Base-by-base conservation (phyloP, 257 asterid species). In the Solanum pinnatisectum region DNA sequence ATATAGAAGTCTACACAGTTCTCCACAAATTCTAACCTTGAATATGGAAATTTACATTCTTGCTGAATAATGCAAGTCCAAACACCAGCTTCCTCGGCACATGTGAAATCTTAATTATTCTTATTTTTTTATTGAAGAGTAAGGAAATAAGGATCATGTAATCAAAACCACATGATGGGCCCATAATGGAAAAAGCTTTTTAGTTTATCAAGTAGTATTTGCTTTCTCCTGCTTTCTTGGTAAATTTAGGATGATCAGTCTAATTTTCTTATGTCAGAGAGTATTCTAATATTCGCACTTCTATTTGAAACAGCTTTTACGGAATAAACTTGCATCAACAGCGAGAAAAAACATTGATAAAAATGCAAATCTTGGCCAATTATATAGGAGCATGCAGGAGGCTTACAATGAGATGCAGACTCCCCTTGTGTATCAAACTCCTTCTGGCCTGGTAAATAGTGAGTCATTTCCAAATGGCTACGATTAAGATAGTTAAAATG, bases 371-470 rank as follows among this genome's bases (percentile, higher is more conserved):
- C 93, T 95, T 36, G 93, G 98, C 49, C 98, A 97, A 93, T 65
- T 97, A 83, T 97, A 95, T 87, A 85, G 91, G 84, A 95, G 92
- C 90, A 97, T 97, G 98, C 95, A 93, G 88, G 93, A 95, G 30
- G 99, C 98, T 46, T 95, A 96, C 90, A 89, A 93, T 20, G 93
- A 89, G 88, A 96, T 96, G 98, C 99, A 96, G 92, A 95, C 99
- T 44, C 99, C 99, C 27, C 98, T 95, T 8, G 97, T 93, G 83
- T 93, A 92, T 85, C 99, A 95, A 93, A 89, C 94, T 89, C 98
- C 99, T 12, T 78, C 98, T 68, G 90, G 95, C 86, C 84, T 93
- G 94, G 99, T 96, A 93, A 37, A 88, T 56, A 88, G 13, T 37
- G 27, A 52, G 49, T 32, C 16, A 65, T 42, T 60, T 35, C 20